phyloP scores from a whole-genome alignment of 768 basidiomycete species.

The Amanita muscaria region DNA sequence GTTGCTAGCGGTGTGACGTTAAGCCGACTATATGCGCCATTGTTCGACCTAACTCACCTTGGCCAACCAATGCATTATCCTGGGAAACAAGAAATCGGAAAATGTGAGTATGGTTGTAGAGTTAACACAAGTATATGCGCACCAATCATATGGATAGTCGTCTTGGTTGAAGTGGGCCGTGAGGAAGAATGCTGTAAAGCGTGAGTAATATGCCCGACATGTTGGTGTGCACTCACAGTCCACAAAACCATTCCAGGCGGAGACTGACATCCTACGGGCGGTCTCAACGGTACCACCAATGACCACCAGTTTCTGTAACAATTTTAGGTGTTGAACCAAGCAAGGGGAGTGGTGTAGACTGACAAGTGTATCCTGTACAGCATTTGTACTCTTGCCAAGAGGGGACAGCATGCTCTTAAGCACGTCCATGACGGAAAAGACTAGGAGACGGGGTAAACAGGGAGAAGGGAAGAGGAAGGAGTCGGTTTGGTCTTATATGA shows the following conservation, averaged over 20 bases:
- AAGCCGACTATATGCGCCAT: not conserved
- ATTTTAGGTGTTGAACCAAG: not conserved
- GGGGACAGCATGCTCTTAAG: conserved; percentile 68
- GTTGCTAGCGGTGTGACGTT: conserved; percentile 51
- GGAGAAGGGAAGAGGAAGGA: conserved; percentile 26
- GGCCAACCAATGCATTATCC: conserved; percentile 85
- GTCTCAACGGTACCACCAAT: conserved; percentile 87
- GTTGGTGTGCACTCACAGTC: conserved; percentile 59
- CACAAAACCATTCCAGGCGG: conserved; percentile 85
- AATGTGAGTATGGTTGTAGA: conserved; percentile 8
- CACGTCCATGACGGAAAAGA: conserved; percentile 48
- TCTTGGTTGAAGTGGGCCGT: conserved; percentile 86
- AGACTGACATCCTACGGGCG: conserved; percentile 68
- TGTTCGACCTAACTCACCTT: conserved; percentile 38
- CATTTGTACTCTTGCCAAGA: conserved; percentile 53
- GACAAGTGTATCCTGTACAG: conserved; percentile 76
- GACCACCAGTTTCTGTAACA: conserved; percentile 72
- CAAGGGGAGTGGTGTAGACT: conserved; percentile 12
- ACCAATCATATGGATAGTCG: conserved; percentile 86
- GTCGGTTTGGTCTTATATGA: conserved; percentile 37
- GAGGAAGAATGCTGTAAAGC: conserved; percentile 64
- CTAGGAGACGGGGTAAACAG: not conserved
- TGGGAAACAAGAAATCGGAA: conserved; percentile 26
- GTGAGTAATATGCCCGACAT: too few species aligned
- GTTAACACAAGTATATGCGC: conserved; percentile 14